Conservation (phyloP, 2,329 filamentous ascomycete genomes). For the Lecanosticta acicola region DNA sequence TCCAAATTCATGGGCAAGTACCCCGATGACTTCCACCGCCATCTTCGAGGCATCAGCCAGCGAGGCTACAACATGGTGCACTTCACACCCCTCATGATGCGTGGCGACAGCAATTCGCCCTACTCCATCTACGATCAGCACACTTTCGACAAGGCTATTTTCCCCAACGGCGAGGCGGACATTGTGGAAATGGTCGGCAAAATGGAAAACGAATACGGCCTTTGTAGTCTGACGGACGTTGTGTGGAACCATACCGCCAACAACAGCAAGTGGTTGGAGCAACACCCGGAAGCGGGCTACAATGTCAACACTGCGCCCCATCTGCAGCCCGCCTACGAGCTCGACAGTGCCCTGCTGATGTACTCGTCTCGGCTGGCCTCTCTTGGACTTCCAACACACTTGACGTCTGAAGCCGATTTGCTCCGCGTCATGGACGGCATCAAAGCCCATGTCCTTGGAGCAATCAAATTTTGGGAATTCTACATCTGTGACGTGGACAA, state of each 20-base stretch:
- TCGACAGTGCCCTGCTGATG: slow-evolving; percentile 68
- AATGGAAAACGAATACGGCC: slow-evolving; percentile 76
- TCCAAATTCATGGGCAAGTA: slow-evolving; percentile 98
- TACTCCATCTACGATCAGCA: slow-evolving; percentile 96
- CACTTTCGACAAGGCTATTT: slow-evolving; percentile 72
- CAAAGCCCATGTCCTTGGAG: slow-evolving; percentile 71
- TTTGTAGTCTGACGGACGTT: slow-evolving; percentile 88
- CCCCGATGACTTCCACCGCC: slow-evolving; percentile 81
- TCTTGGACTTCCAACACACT: slow-evolving; percentile 68
- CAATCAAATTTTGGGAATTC: slow-evolving; percentile 85
- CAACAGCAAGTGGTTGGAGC: slow-evolving; percentile 89
- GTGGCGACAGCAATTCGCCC: slow-evolving; percentile 87
- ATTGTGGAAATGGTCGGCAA: slow-evolving; percentile 68
- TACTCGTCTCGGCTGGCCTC: slow-evolving; percentile 58
- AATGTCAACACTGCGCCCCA: slow-evolving; percentile 84
- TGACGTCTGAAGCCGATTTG: slow-evolving; percentile 67
- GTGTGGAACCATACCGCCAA: slow-evolving; percentile 97
- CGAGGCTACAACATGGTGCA: slow-evolving; percentile 99
- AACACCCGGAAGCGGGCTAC: slow-evolving; percentile 93
- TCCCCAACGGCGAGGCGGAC: slow-evolving; percentile 80
- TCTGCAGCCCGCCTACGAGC: slow-evolving; percentile 60
- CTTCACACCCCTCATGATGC: slow-evolving; percentile 87
- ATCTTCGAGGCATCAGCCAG: slow-evolving; percentile 79
- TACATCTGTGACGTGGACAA: slow-evolving; percentile 77
- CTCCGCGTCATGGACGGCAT: slow-evolving; percentile 75